Conservation (phyloP, 768 basidiomycete genomes). For the Boletus pseudopeckii region DNA sequence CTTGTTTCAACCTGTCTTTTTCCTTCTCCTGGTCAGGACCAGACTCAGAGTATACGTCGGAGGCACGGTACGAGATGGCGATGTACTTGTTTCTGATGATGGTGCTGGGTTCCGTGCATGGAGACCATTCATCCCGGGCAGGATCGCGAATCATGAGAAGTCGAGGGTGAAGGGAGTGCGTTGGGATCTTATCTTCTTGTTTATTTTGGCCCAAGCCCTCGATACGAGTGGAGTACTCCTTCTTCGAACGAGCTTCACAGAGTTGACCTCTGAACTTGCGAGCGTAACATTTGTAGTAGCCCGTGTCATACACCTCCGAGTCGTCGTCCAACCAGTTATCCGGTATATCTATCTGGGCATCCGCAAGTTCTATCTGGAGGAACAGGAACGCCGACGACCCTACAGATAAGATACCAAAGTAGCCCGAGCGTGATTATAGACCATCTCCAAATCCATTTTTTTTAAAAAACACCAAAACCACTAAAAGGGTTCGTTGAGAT, state of each 20-base stretch:
- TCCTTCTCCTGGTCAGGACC: slow-evolving; percentile 1
- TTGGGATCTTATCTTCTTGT: not conserved
- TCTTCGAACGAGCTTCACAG: slow-evolving; percentile 22
- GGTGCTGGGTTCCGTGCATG: not conserved
- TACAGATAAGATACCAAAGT: slow-evolving; percentile 9
- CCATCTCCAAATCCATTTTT: slow-evolving; percentile 9
- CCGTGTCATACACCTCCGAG: not conserved
- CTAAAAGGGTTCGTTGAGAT: slow-evolving; percentile 1
- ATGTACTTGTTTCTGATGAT: slow-evolving; percentile 11
- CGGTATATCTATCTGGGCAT: not conserved
- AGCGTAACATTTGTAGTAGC: not conserved
- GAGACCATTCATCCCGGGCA: slow-evolving; percentile 1
- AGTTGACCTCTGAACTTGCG: slow-evolving; percentile 12
- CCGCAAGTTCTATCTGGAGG: no score
- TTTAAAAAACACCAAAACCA: not conserved
- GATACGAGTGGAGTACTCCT: slow-evolving; percentile 11
- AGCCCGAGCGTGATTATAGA: slow-evolving; percentile 5
- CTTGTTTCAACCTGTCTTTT: slow-evolving; percentile 4
- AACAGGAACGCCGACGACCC: not conserved
- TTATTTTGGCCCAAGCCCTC: not conserved
- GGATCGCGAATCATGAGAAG: slow-evolving; percentile 1
- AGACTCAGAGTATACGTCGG: slow-evolving; percentile 1
- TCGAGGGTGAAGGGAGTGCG: slow-evolving; percentile 14
- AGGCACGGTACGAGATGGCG: slow-evolving; percentile 16
- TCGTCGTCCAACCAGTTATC: not conserved